These are phyloP conservation scores for Diaporthe humulicola DNA, from an alignment of 2,329 filamentous ascomycete species.

Conservation along the genomic window DNA sequence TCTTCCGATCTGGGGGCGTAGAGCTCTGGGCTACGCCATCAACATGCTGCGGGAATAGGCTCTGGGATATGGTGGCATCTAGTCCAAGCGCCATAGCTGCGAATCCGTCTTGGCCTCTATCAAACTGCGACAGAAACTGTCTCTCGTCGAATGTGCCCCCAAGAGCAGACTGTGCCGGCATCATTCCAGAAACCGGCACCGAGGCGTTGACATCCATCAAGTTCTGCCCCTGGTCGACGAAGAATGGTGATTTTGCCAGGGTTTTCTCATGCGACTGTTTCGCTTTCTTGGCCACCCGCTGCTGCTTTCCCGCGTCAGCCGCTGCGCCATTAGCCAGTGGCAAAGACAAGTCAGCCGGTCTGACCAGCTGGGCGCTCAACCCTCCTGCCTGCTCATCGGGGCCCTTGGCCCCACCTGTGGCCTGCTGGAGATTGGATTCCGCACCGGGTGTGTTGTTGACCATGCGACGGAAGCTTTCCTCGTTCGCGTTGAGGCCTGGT, in stretches of 20 bases:
- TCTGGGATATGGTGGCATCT: slow-evolving; percentile 32
- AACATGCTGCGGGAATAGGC: slow-evolving; percentile 28
- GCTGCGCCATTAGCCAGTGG: not conserved
- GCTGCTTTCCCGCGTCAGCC: slow-evolving; percentile 6
- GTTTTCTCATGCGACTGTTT: slow-evolving; percentile 16
- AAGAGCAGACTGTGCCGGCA: slow-evolving; percentile 17
- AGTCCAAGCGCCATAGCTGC: slow-evolving; percentile 27
- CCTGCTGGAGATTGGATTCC: slow-evolving; percentile 7
- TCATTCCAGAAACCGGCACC: not conserved
- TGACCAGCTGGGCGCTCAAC: not conserved
- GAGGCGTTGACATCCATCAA: not conserved
- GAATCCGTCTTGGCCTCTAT: slow-evolving; percentile 16
- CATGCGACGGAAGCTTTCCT: slow-evolving; percentile 98
- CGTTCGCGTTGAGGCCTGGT: slow-evolving; percentile 95
- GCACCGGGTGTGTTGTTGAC: slow-evolving; percentile 83
- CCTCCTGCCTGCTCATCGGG: slow-evolving; percentile 54
- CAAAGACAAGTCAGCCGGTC: slow-evolving; percentile 28
- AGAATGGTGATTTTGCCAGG: slow-evolving; percentile 27
- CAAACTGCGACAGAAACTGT: slow-evolving; percentile 21
- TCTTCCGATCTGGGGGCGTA: slow-evolving; percentile 21
- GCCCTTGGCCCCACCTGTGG: slow-evolving; percentile 66
- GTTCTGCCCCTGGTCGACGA: slow-evolving; percentile 14
- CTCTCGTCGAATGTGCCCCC: slow-evolving; percentile 8
- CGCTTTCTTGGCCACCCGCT: slow-evolving; percentile 12
- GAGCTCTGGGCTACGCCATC: not conserved